Percentiles rank a stretch among this genome's conserved stretches.
These are phyloP conservation scores for Apiotrichum veenhuisii DNA, from an alignment of 1,284 basidiomycete genomes.

Conservation along the genomic window DNA sequence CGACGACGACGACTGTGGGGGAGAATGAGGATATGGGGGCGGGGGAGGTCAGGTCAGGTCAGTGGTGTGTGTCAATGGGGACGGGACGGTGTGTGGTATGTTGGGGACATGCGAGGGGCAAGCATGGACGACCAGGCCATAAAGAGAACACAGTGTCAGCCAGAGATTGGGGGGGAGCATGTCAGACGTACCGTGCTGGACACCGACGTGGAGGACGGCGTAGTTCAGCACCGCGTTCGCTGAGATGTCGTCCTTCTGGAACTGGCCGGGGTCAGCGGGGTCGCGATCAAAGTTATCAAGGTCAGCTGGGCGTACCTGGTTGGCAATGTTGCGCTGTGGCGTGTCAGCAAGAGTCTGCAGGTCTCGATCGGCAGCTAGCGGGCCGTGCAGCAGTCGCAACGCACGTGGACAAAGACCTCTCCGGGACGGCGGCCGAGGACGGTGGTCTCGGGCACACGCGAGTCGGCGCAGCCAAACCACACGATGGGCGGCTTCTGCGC, in stretches of 20 bases:
- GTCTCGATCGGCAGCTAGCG: no score
- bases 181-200: constrained; percentile 64
- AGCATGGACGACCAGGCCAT: not conserved
- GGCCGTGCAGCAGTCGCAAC: constrained; percentile 6
- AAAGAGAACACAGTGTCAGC: not conserved
- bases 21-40: no score
- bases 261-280: no score
- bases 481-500: constrained; percentile 46
- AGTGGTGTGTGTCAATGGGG: not conserved
- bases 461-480: constrained; percentile 50
- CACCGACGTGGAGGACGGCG: constrained; percentile 71
- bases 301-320: constrained; percentile 49
- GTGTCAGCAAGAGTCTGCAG: constrained; percentile 7
- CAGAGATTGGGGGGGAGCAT: not conserved
- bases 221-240: constrained; percentile 74
- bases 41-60: not conserved
- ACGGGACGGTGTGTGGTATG: not conserved
- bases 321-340: constrained; percentile 59
- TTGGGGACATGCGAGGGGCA: no score
- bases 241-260: constrained; percentile 30
- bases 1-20: constrained; percentile 66
- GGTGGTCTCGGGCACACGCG: constrained; percentile 46
- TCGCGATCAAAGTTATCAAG: no score
- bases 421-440: constrained; percentile 54
- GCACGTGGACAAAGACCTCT: constrained; percentile 62